phyloP scores from a whole-genome alignment of 2,329 filamentous ascomycete species.

The Alternaria ventricosa region DNA sequence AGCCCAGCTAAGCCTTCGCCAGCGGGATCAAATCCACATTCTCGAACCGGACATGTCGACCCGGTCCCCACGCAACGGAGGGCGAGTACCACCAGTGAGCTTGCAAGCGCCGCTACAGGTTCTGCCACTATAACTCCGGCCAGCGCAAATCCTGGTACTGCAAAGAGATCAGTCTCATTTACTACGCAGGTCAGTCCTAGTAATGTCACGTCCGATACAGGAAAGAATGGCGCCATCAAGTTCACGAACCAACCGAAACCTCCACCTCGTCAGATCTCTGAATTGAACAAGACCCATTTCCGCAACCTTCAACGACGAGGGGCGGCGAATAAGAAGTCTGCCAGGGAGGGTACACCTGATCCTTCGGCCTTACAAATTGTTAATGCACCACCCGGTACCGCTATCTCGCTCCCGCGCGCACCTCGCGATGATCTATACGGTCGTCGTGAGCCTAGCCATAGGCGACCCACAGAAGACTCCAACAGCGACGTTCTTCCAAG shows the following conservation, averaged over 20 bases:
- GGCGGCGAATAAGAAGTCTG: constrained; percentile 29
- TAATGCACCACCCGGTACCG: constrained; percentile 16
- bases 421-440: constrained; percentile 27
- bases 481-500: constrained; percentile 7
- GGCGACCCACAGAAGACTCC: constrained; percentile 18
- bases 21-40: neutral
- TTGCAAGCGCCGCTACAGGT: neutral
- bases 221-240: constrained; percentile 24
- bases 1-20: neutral
- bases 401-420: neutral
- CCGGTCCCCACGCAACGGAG: neutral
- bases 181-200: neutral
- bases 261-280: constrained; percentile 4
- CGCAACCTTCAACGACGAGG: constrained; percentile 21
- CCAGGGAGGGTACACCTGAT: constrained; percentile 36
- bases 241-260: constrained; percentile 33
- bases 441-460: constrained; percentile 29
- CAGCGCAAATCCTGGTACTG: neutral
- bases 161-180: neutral
- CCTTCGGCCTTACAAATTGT: constrained; percentile 31
- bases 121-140: neutral
- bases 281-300: constrained; percentile 24
- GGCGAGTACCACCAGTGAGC: neutral
- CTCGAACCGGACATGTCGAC: neutral
- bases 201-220: neutral